phyloP scores from a whole-genome alignment of 345 rosid species.

The Citropsis articulata region DNA sequence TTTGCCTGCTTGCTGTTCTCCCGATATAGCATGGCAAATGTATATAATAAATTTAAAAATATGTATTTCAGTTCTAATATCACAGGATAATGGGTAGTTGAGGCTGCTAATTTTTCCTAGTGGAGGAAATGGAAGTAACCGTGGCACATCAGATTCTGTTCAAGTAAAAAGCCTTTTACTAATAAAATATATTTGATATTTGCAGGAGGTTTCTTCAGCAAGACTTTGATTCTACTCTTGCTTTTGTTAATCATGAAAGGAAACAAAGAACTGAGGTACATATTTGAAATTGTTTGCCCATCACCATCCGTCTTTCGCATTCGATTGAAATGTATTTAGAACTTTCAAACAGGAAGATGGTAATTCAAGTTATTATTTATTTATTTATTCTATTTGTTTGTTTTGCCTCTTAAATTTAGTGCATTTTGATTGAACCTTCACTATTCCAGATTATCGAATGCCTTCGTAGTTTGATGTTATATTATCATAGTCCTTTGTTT shows the following conservation, averaged over 20 bases:
- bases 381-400: neutral
- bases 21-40: neutral
- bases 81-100: neutral
- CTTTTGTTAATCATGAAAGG: constrained; percentile 84
- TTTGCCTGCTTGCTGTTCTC: neutral
- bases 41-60: neutral
- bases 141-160: neutral
- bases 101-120: neutral
- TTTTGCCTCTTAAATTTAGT: neutral
- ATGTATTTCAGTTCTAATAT: neutral
- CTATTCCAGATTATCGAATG: neutral
- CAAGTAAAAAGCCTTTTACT: neutral
- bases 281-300: neutral
- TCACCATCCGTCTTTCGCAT: neutral
- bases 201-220: constrained; percentile 89
- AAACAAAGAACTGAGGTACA: constrained; percentile 83
- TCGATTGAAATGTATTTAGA: neutral
- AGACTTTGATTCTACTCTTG: constrained; percentile 93
- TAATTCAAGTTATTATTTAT: neutral
- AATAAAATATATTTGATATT: constrained; percentile 14
- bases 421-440: neutral
- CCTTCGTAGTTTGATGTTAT: neutral
- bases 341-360: neutral
- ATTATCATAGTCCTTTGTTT: neutral
- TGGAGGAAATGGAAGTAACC: neutral